Percentiles rank a stretch among this genome's conserved stretches.
Evolutionary conservation across 2,329 filamentous ascomycete species (phyloP).

Genomic region (Aschersonia sp.): DNA sequence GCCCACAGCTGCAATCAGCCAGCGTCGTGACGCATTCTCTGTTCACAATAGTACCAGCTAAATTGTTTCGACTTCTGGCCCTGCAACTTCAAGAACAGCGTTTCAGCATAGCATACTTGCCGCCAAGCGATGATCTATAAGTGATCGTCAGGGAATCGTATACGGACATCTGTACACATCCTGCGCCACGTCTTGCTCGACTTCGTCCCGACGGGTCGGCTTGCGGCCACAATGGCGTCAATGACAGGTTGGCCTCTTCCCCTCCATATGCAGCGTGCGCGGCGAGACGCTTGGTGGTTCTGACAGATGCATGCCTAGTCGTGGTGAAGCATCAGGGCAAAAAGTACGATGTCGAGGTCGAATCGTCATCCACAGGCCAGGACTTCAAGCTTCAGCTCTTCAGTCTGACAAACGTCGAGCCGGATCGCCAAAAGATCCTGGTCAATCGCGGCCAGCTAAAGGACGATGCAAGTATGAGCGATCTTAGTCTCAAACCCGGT

Average conservation of each 20-base stretch:
- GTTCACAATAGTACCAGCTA: no score
- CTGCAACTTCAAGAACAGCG: no score
- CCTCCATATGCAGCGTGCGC: conserved; percentile 5
- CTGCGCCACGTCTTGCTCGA: no score
- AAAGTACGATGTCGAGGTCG: conserved; percentile 87
- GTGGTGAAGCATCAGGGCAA: conserved; percentile 92
- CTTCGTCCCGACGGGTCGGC: background rate
- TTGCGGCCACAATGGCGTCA: background rate
- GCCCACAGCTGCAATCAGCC: no score
- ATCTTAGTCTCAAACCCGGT: conserved; percentile 71
- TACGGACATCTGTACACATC: no score
- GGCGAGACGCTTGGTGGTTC: conserved; percentile 1
- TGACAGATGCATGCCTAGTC: conserved; percentile 36
- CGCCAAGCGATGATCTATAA: no score
- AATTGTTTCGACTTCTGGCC: no score
- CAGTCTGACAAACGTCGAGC: conserved; percentile 90
- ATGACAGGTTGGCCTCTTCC: conserved; percentile 2
- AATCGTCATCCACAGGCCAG: conserved; percentile 71
- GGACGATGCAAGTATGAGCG: conserved; percentile 78
- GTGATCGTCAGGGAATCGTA: no score
- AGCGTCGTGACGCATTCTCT: no score
- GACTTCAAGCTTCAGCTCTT: conserved; percentile 93
- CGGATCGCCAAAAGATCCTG: conserved; percentile 89
- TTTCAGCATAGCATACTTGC: no score
- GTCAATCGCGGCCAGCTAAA: conserved; percentile 92